Conservation (phyloP, 768 basidiomycete species). For the Clitopilus hobsonii region DNA sequence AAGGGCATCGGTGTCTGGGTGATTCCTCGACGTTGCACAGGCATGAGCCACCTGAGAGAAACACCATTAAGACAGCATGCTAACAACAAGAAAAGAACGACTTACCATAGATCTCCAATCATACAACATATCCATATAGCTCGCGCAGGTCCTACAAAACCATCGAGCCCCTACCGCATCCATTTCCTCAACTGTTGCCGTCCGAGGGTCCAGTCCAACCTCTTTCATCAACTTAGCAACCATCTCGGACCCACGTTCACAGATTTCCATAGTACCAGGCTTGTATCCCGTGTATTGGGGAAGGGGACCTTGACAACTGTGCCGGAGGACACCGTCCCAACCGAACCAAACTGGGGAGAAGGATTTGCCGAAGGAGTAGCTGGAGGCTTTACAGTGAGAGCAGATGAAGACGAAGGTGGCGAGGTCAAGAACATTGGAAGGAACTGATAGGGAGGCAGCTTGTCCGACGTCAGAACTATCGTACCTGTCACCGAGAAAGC, state of each 20-base stretch:
- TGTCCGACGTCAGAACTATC: neutral
- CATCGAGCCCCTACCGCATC: neutral
- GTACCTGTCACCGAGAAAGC: neutral
- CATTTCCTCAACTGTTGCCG: conserved; percentile 7
- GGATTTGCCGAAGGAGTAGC: neutral
- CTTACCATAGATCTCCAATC: conserved; percentile 10
- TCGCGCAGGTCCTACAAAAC: conserved; percentile 6
- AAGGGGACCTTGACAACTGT: conserved; percentile 12
- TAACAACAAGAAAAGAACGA: conserved; percentile 8
- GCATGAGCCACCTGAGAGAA: neutral
- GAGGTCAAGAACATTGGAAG: neutral
- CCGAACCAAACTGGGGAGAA: neutral
- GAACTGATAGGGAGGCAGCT: neutral
- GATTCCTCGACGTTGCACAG: neutral
- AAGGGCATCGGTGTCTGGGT: no score
- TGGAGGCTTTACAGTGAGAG: neutral
- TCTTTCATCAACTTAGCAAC: conserved; percentile 4
- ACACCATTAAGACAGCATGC: neutral
- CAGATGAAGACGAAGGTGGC: neutral
- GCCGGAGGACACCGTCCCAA: conserved; percentile 2
- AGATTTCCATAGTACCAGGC: neutral
- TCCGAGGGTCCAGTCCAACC: conserved; percentile 2
- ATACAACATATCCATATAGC: neutral
- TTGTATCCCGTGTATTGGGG: neutral
- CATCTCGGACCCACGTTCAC: neutral